A percentile compares a stretch with the other conserved stretches of the same genome.
phyloP scores from a whole-genome alignment of 2,329 filamentous ascomycete species.

The Scedosporium apiospermum region DNA sequence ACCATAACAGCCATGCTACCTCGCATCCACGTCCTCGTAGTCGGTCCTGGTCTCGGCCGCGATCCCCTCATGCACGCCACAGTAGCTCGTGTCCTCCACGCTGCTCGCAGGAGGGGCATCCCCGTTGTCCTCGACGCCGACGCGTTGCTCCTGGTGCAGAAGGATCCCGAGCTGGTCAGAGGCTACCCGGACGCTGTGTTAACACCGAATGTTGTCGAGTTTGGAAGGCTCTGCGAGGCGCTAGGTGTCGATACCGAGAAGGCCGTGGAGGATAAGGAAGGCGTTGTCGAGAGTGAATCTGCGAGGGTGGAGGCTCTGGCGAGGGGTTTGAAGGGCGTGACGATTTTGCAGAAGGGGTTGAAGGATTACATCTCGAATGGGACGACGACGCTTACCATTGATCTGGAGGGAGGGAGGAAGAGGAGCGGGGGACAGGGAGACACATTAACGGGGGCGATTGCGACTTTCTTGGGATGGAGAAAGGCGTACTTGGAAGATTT shows the following conservation, averaged over 20 bases:
- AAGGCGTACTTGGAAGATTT: constrained; percentile 75
- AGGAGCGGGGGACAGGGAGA: constrained; percentile 91
- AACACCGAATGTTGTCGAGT: constrained; percentile 93
- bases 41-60: constrained; percentile 84
- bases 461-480: constrained; percentile 81
- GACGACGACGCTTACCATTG: constrained; percentile 61
- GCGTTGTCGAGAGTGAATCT: constrained; percentile 22
- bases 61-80: constrained; percentile 87
- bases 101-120: constrained; percentile 61
- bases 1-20: constrained; percentile 71
- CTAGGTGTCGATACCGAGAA: constrained; percentile 49
- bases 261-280: constrained; percentile 10
- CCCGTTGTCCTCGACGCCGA: constrained; percentile 90
- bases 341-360: constrained; percentile 79
- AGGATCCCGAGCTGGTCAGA: constrained; percentile 58
- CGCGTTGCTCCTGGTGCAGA: constrained; percentile 69
- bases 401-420: constrained; percentile 75
- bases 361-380: constrained; percentile 81
- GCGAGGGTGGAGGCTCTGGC: constrained; percentile 56
- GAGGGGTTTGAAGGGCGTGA: constrained; percentile 73
- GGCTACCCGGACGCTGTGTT: constrained; percentile 80
- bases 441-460: constrained; percentile 82
- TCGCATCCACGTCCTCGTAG: constrained; percentile 83
- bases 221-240: constrained; percentile 68
- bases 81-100: constrained; percentile 66